These are phyloP conservation scores for Xerophyta viscosa DNA, from an alignment of 106 monocot genomes.

Conservation along the genomic window DNA sequence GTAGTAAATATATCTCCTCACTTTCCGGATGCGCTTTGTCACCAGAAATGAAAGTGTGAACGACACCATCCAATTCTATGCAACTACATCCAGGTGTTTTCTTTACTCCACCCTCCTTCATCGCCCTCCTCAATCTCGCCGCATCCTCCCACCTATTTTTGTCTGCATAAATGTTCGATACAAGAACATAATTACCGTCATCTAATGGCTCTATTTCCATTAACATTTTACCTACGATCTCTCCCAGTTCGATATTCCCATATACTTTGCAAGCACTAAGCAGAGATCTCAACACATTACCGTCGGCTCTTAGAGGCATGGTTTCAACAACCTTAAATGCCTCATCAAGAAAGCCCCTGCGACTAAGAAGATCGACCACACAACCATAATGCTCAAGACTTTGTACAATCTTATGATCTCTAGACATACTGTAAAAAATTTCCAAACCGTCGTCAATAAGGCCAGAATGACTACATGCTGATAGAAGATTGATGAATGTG, in stretches of 20 bases:
- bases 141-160: constrained; percentile 13
- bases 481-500: constrained; percentile 18
- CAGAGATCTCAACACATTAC: constrained; percentile 13
- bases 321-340: constrained; percentile 10
- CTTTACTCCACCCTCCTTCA: constrained; percentile 9
- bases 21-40: constrained; percentile 8
- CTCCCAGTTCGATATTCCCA: constrained; percentile 13
- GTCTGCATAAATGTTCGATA: constrained; percentile 11
- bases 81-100: constrained; percentile 20
- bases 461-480: constrained; percentile 25
- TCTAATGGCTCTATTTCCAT: constrained; percentile 19
- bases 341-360: constrained; percentile 13
- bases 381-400: constrained; percentile 14
- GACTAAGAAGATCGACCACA: constrained; percentile 19
- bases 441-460: constrained; percentile 16
- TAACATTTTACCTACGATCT: constrained; percentile 12
- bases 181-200: constrained; percentile 16
- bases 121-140: constrained; percentile 12
- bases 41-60: constrained; percentile 13
- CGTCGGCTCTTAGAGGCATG: constrained; percentile 17
- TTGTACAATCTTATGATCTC: constrained; percentile 5
- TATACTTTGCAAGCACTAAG: constrained; percentile 16
- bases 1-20: constrained; percentile 9
- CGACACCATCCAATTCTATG: constrained; percentile 20
- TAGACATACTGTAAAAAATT: constrained; percentile 8